phyloP scores from a whole-genome alignment of 495 filamentous ascomycete genomes.

The Daldinia grandis region DNA sequence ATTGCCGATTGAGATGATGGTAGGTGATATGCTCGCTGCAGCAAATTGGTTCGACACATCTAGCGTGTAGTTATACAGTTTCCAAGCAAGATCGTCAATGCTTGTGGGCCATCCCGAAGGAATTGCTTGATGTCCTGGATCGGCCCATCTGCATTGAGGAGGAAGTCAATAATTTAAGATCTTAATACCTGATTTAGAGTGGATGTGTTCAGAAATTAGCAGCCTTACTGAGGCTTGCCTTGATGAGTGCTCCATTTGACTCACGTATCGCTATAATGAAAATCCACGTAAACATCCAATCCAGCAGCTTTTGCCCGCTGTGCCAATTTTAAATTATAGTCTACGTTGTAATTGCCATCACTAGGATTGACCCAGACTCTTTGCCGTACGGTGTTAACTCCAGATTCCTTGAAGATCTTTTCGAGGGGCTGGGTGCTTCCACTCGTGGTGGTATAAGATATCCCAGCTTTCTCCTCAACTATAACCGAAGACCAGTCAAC shows the following conservation, averaged over 20 bases:
- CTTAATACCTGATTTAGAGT: background rate
- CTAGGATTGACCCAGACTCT: conserved; percentile 76
- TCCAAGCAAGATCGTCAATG: conserved; percentile 65
- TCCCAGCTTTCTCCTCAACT: conserved; percentile 68
- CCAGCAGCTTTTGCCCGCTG: conserved; percentile 70
- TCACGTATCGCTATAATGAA: conserved; percentile 76
- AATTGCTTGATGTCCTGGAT: conserved; percentile 57
- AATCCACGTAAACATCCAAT: conserved; percentile 70
- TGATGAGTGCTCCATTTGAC: background rate
- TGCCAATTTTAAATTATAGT: conserved; percentile 74
- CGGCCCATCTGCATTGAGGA: conserved; percentile 47
- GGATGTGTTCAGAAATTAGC: conserved; percentile 48
- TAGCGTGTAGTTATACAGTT: conserved; percentile 72
- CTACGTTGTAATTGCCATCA: conserved; percentile 70
- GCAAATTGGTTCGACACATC: conserved; percentile 68
- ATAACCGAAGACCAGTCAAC: conserved; percentile 78
- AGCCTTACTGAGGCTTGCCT: background rate
- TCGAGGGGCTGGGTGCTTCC: conserved; percentile 66
- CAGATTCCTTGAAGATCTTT: conserved; percentile 66
- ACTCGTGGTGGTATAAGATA: conserved; percentile 65
- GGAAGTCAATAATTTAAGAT: conserved; percentile 1
- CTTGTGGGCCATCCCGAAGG: conserved; percentile 69
- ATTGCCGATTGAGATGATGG: conserved; percentile 74
- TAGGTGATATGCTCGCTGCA: conserved; percentile 60
- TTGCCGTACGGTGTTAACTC: conserved; percentile 76